Evolutionary conservation across 2,329 filamentous ascomycete genomes (phyloP).

Genomic region (Coniosporium tulheliwenetii): DNA sequence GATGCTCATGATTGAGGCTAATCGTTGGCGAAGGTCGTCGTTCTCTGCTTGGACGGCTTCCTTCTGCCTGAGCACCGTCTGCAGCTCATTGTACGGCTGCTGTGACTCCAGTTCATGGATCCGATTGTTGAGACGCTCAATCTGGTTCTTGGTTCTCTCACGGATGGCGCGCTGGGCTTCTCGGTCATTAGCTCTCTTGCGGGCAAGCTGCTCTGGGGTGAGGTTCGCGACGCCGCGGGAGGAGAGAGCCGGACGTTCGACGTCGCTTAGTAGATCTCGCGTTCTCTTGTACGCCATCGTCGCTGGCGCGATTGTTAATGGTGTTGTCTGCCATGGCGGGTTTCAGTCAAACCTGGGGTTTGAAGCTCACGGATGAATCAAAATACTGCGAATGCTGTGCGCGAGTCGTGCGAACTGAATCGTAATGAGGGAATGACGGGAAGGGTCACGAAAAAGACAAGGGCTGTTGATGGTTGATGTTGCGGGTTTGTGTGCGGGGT

Average conservation of each 20-base stretch:
- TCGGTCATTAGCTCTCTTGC: conserved; percentile 82
- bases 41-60: conserved; percentile 67
- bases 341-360: not conserved
- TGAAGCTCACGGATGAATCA: not conserved
- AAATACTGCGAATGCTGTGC: not conserved
- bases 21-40: conserved; percentile 54
- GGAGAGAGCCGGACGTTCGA: conserved; percentile 17
- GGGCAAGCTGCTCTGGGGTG: conserved; percentile 73
- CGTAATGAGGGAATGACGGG: not conserved
- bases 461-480: too few species aligned
- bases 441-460: too few species aligned
- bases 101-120: conserved; percentile 65
- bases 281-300: not conserved
- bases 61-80: conserved; percentile 59
- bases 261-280: conserved; percentile 13
- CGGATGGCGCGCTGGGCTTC: conserved; percentile 76
- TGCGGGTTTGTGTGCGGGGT: too few species aligned
- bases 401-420: not conserved
- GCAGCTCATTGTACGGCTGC: conserved; percentile 72
- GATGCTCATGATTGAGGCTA: conserved; percentile 49
- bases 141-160: conserved; percentile 66
- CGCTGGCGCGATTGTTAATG: not conserved
- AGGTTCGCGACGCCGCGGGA: conserved; percentile 71
- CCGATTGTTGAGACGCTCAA: conserved; percentile 55
- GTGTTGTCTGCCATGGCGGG: not conserved